These are phyloP conservation scores for Mucor plumbeus DNA, from an alignment of 371 early-diverging fungal species.

Conservation along the genomic window DNA sequence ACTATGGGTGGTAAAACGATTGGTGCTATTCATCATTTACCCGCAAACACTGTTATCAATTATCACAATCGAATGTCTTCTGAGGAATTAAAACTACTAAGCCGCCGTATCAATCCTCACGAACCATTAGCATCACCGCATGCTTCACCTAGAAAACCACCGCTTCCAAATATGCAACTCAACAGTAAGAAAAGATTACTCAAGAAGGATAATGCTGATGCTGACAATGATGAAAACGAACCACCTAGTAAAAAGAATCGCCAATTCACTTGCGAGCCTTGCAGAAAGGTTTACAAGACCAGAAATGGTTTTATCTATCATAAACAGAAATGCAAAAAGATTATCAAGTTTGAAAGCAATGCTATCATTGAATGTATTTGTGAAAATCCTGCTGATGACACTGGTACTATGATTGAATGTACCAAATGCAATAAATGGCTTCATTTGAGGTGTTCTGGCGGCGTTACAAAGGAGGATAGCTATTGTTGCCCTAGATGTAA, in stretches of 20 bases:
- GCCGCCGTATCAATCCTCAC: conserved; percentile 49
- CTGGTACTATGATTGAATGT: conserved; percentile 60
- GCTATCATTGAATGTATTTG: conserved; percentile 50
- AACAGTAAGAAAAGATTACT: conserved; percentile 2
- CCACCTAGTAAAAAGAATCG: neutral
- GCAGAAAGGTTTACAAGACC: conserved; percentile 55
- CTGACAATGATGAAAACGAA: neutral
- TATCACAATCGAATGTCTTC: conserved; percentile 30
- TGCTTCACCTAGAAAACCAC: conserved; percentile 42
- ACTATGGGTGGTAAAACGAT: conserved; percentile 39
- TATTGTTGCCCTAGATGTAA: conserved; percentile 56
- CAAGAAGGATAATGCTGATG: neutral
- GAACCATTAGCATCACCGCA: conserved; percentile 40
- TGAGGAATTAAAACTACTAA: conserved; percentile 41
- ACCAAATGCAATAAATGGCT: conserved; percentile 58
- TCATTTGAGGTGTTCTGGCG: conserved; percentile 57
- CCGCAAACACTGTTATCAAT: conserved; percentile 9
- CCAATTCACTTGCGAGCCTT: conserved; percentile 48
- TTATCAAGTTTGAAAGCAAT: conserved; percentile 13
- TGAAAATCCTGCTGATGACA: conserved; percentile 33
- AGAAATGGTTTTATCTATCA: conserved; percentile 50
- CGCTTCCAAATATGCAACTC: conserved; percentile 29
- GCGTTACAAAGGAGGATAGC: conserved; percentile 38
- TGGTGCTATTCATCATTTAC: conserved; percentile 19
- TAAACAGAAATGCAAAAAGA: conserved; percentile 44